phyloP scores from a whole-genome alignment of 2,329 filamentous ascomycete genomes.

The Diaporthe ilicicola region DNA sequence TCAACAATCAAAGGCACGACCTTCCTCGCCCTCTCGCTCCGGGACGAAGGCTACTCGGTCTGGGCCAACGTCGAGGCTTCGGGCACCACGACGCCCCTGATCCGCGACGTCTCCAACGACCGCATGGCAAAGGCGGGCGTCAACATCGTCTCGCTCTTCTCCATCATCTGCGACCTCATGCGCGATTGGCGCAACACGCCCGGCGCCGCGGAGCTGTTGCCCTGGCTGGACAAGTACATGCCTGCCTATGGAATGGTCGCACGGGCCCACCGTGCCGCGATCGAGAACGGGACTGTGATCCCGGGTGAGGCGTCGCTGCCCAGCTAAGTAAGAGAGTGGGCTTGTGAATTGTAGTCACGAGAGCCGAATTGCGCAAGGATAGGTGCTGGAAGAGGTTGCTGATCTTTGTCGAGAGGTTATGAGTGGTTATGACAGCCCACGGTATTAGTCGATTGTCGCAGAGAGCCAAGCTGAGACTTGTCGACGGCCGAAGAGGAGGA shows the following conservation, averaged over 20 bases:
- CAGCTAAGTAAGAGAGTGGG: slow-evolving; percentile 3
- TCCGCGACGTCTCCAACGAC: slow-evolving; percentile 71
- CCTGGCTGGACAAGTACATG: slow-evolving; percentile 70
- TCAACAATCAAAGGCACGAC: slow-evolving; percentile 59
- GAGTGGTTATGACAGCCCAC: not conserved
- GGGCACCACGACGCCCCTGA: slow-evolving; percentile 69
- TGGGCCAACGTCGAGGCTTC: slow-evolving; percentile 78
- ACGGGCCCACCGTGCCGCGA: slow-evolving; percentile 66
- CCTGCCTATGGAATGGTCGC: slow-evolving; percentile 73
- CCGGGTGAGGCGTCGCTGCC: slow-evolving; percentile 57
- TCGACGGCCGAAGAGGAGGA: not conserved
- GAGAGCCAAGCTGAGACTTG: not conserved
- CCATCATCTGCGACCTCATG: slow-evolving; percentile 74
- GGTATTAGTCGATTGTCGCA: not conserved
- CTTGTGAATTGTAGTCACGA: not conserved
- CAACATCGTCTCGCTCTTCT: slow-evolving; percentile 68
- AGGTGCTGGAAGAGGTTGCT: not conserved
- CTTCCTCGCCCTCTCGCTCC: slow-evolving; percentile 77
- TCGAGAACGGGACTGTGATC: slow-evolving; percentile 66
- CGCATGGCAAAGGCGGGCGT: slow-evolving; percentile 75
- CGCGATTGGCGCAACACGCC: slow-evolving; percentile 70
- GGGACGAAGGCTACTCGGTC: slow-evolving; percentile 76
- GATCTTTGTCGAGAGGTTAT: not conserved
- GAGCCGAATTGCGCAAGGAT: not conserved
- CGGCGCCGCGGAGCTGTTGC: slow-evolving; percentile 64